These are phyloP conservation scores for Candida sp. DNA, from an alignment of 1,139 yeast species.

Conservation along the genomic window DNA sequence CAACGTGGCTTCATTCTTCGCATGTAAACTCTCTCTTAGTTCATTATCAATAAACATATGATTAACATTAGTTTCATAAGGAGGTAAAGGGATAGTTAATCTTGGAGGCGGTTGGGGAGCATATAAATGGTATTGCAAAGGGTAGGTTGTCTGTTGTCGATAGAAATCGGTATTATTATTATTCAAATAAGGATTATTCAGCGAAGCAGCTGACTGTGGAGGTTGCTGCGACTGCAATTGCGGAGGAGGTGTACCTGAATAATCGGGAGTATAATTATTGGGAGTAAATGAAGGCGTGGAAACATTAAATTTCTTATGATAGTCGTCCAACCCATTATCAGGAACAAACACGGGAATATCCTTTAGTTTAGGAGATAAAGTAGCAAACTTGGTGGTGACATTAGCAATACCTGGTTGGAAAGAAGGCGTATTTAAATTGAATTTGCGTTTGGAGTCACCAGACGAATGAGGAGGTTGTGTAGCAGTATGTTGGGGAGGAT, in stretches of 20 bases:
- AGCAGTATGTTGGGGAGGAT: conserved; percentile 1
- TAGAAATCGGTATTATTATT: conserved; percentile 13
- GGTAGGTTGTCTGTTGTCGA: conserved; percentile 34
- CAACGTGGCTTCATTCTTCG: conserved; percentile 77
- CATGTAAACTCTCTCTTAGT: conserved; percentile 67
- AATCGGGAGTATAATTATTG: conserved; percentile 7
- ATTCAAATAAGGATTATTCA: conserved; percentile 5
- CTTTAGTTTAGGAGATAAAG: conserved; percentile 52
- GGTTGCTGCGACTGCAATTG: conserved; percentile 2
- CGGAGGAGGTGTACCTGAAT: conserved; percentile 4
- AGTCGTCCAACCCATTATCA: conserved; percentile 1
- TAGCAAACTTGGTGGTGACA: conserved; percentile 40
- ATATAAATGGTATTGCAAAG: conserved; percentile 83
- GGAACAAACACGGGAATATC: conserved; percentile 52
- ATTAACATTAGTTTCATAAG: conserved; percentile 68
- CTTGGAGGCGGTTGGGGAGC: conserved; percentile 90
- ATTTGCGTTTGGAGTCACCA: conserved; percentile 32
- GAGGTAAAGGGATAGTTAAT: conserved; percentile 52
- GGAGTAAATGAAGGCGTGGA: conserved; percentile 36
- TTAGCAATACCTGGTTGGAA: conserved; percentile 48
- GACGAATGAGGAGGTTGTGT: neutral
- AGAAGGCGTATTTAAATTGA: conserved; percentile 63
- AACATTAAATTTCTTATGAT: conserved; percentile 25
- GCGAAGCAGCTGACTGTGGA: neutral
- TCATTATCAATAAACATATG: conserved; percentile 72